phyloP scores from a whole-genome alignment of 1,284 basidiomycete species.

The Ganoderma boninense region DNA sequence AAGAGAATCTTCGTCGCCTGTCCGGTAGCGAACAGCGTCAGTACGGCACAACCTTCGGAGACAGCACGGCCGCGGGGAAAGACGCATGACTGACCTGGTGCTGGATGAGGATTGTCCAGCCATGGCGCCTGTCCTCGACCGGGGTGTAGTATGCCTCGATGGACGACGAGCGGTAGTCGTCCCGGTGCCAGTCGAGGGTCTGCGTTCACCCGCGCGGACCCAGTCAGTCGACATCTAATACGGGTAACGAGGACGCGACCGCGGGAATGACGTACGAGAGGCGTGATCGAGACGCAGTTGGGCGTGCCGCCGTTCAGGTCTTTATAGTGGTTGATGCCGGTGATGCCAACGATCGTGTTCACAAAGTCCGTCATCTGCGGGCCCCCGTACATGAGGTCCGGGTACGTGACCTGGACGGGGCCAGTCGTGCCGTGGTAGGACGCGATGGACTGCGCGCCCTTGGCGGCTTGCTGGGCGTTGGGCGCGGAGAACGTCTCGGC shows the following conservation, averaged over 20 bases:
- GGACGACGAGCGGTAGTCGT: slow-evolving; percentile 48
- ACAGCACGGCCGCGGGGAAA: neutral
- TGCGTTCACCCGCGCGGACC: slow-evolving; percentile 13
- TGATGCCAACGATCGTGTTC: slow-evolving; percentile 54
- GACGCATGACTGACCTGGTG: slow-evolving; percentile 27
- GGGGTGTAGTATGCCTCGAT: slow-evolving; percentile 53
- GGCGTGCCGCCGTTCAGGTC: slow-evolving; percentile 66
- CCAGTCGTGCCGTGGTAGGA: slow-evolving; percentile 62
- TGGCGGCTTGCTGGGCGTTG: slow-evolving; percentile 54
- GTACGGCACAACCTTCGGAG: neutral
- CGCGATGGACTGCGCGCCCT: slow-evolving; percentile 55
- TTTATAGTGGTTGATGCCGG: slow-evolving; percentile 53
- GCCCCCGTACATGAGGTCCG: slow-evolving; percentile 63
- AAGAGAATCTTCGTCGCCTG: slow-evolving; percentile 66
- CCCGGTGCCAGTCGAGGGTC: slow-evolving; percentile 44
- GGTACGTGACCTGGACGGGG: slow-evolving; percentile 61
- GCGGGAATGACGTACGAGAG: slow-evolving; percentile 45
- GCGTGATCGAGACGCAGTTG: slow-evolving; percentile 64
- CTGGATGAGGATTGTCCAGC: slow-evolving; percentile 47
- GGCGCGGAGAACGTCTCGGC: slow-evolving; percentile 65
- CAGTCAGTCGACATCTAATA: neutral
- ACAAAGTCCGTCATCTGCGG: slow-evolving; percentile 62
- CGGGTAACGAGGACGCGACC: neutral
- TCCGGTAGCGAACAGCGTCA: neutral
- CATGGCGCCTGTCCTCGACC: slow-evolving; percentile 43